Evolutionary conservation across 2,329 filamentous ascomycete genomes (phyloP), one percentile per base, ranked within the genome.

Genomic region (Neofusicoccum sp.): DNA sequence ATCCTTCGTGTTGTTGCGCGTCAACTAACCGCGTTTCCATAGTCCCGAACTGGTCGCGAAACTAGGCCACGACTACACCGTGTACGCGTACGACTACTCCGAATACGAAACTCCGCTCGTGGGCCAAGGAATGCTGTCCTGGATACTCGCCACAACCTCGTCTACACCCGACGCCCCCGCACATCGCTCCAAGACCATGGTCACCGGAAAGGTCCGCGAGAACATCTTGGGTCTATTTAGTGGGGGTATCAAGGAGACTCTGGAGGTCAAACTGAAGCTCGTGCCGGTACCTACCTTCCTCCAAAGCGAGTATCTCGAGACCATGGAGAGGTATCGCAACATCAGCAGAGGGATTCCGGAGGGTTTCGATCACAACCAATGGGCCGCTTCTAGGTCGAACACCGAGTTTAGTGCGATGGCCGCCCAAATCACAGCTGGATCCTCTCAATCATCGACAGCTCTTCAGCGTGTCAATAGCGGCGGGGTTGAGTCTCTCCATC

Each of bases 31-130:
- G 31, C 33, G 16, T 57, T 9, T 24, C 2, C 30, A 59, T 84
- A 98, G 95, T 72, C 95, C 95, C 38, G 95, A 99, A 77, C 83
- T 99, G 47, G 80, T 92, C 48, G 85, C 86, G 71, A 80, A 89
- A 80, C 72, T 88, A 63, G 82, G 89, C 77, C 78, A 85, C 75
- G 93, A 99, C 77, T 99, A 95, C 77, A 95, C 92, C n/a, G 87
- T 99, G 61, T 99, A 99, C 76, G 92, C 93, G 31, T 91, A 91
- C 78, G 95, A 99, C 75, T 98, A 93, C 75, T 97, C 95, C 11
- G 95, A 99, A 76, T 90, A 90, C 65, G 93, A 97, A 71, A 91
- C 88, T 16, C 95, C 96, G 58, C 82, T 98, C 60, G 93, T 97
- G 26, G 95, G 95, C 24, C 93, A 99, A 75, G 95, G 96, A 58